phyloP scores from a whole-genome alignment of 1,284 basidiomycete species.

The Leccinum pallidistipes region DNA sequence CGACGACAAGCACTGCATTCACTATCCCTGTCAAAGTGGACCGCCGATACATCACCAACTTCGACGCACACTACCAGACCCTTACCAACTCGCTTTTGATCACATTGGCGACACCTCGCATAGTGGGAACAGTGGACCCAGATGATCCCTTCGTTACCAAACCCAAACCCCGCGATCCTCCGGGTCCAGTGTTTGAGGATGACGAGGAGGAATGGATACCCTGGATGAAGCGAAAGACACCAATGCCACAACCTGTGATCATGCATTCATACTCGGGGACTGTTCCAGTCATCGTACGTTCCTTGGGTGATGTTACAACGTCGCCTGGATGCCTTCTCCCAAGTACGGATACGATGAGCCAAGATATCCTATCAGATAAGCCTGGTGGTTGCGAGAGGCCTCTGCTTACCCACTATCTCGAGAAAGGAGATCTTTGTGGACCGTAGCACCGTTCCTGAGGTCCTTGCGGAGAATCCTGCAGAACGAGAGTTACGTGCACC shows the following conservation, averaged over 20 bases:
- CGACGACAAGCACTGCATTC: slow-evolving; percentile 3
- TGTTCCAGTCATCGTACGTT: not conserved
- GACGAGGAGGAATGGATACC: slow-evolving; percentile 14
- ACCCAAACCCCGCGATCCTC: not conserved
- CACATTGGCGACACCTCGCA: not conserved
- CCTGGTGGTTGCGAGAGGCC: not conserved
- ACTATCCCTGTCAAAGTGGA: slow-evolving; percentile 5
- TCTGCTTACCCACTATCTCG: slow-evolving; percentile 11
- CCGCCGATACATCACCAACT: slow-evolving; percentile 3
- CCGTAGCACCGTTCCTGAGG: not conserved
- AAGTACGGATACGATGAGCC: not conserved
- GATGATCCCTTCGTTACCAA: not conserved
- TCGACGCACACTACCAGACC: slow-evolving; percentile 7
- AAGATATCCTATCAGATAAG: not conserved
- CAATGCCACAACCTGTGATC: not conserved
- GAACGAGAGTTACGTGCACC: slow-evolving; percentile 10
- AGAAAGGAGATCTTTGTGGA: slow-evolving; percentile 11
- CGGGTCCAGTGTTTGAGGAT: not conserved
- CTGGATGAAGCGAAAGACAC: not conserved
- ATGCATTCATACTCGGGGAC: not conserved
- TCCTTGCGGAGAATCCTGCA: not conserved
- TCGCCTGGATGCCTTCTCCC: not conserved
- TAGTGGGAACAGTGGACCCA: not conserved
- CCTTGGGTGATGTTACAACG: not conserved
- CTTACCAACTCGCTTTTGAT: slow-evolving; percentile 5